Conservation (phyloP, 306 rosid species). For the Pterocarpus santalinus region DNA sequence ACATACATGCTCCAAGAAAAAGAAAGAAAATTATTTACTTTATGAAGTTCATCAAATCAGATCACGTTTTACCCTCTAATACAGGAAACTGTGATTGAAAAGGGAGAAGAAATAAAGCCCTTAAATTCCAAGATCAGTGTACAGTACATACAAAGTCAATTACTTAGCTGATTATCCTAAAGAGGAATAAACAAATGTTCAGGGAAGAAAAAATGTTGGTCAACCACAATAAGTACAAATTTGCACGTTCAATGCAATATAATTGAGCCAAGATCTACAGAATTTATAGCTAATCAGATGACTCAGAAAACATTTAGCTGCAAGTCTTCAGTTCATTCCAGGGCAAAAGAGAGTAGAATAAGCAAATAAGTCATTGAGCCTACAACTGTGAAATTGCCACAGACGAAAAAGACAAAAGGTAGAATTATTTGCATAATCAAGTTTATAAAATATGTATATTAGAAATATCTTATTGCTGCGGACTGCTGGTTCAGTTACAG, state of each 20-base stretch:
- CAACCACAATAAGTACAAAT: constrained; percentile 15
- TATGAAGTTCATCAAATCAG: neutral
- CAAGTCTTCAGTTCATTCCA: constrained; percentile 40
- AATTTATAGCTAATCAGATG: constrained; percentile 32
- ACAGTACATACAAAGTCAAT: constrained; percentile 1
- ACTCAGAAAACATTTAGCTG: constrained; percentile 37
- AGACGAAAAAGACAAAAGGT: neutral
- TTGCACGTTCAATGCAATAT: constrained; percentile 16
- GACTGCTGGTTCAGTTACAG: neutral
- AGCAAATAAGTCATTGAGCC: constrained; percentile 6
- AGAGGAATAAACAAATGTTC: constrained; percentile 21
- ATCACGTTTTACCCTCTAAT: constrained; percentile 16
- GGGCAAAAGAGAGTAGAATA: constrained; percentile 36
- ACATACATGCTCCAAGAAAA: neutral
- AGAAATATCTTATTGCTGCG: neutral
- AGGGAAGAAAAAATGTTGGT: constrained; percentile 7
- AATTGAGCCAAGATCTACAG: constrained; percentile 35
- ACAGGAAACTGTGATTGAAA: neutral
- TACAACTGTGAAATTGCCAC: constrained; percentile 36
- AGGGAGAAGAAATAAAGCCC: neutral
- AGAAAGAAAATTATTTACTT: neutral
- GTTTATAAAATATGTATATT: neutral
- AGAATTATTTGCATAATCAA: neutral
- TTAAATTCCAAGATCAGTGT: constrained; percentile 11
- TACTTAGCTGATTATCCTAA: constrained; percentile 4